phyloP scores from a whole-genome alignment of 495 filamentous ascomycete species.

The Penicillium arizonense region DNA sequence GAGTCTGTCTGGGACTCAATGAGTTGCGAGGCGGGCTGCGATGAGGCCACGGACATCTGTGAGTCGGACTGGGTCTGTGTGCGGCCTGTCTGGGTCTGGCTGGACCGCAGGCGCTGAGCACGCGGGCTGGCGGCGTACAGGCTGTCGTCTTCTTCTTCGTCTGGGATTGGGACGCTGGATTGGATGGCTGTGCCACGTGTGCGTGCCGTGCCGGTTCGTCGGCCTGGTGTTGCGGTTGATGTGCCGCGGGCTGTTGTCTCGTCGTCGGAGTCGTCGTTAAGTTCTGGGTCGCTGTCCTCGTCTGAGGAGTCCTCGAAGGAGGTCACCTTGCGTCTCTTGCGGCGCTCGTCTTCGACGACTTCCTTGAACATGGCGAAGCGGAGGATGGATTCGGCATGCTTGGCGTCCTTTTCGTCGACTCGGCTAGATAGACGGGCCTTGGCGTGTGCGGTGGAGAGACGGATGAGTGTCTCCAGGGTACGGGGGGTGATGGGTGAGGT shows the following conservation, averaged over 20 bases:
- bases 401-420: slow-evolving; percentile 90
- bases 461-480: slow-evolving; percentile 96
- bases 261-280: slow-evolving; percentile 38
- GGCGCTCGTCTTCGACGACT: slow-evolving; percentile 82
- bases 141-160: slow-evolving; percentile 44
- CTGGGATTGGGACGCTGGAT: slow-evolving; percentile 28
- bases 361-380: slow-evolving; percentile 98
- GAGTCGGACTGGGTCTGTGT: slow-evolving; percentile 47
- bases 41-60: slow-evolving; percentile 66
- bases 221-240: slow-evolving; percentile 34
- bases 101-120: slow-evolving; percentile 44
- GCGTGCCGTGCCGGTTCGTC: slow-evolving; percentile 27
- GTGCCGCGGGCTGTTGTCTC: slow-evolving; percentile 28
- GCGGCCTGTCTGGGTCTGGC: slow-evolving; percentile 30
- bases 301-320: slow-evolving; percentile 49
- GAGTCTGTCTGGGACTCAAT: slow-evolving; percentile 55
- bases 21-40: slow-evolving; percentile 65
- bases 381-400: slow-evolving; percentile 84
- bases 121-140: slow-evolving; percentile 58
- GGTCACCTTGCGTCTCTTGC: slow-evolving; percentile 62
- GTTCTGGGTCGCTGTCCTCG: slow-evolving; percentile 39
- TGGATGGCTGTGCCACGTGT: slow-evolving; percentile 47
- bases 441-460: slow-evolving; percentile 93
- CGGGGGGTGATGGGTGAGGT: slow-evolving; percentile 95
- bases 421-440: slow-evolving; percentile 87